Evolutionary conservation across 164 flowering plant species (phyloP), one percentile per base, ranked within the genome.

Genomic region (Chimonanthus praecox): DNA sequence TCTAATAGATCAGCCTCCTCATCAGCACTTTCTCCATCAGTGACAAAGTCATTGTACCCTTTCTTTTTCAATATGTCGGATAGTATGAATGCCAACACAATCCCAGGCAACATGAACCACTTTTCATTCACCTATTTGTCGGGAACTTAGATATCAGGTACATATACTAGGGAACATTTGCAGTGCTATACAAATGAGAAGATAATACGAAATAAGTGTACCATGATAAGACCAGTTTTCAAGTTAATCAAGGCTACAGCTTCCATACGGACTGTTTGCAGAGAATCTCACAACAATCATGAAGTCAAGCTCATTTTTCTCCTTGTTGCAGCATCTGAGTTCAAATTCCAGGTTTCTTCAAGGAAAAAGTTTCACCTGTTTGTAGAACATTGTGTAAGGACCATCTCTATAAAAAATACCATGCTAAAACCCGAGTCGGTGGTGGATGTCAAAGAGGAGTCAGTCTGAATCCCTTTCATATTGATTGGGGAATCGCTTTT

Each of bases 321-420:
- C 84, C 73, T 74, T 85, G 77, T 69, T 81, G 71, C 82, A 84
- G 61, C 76, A 80, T 75, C 74, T 86, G 49, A 75, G 78, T 79
- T 92, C 94, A 80, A 81, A 94, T 8, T 90, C 97, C 79, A 92
- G 83, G 83, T 83, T 91, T 80, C 92, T 87, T 68, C 97, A 94
- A 49, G 74, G 79, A 76, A 75, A 90, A 64, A 91, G 72, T 76
- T 83, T 88, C 54, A 94, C 90, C 99, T 92, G 84, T 54, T 67
- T 2, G 33, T 8, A 66, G 47, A 20, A n/a, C 5, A 67, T 4
- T 13, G 1, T 4, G 10, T 5, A 7, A 43, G 44, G 33, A 33
- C 33, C 33, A 33, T 33, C 16, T 21, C 21, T 5, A 54, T 11
- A 54, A 4, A 13, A 54, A 54, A 54, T 13, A 4, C 11, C 60